Conservation (phyloP, 1,284 basidiomycete genomes). For the Stygiomarasmius scandens region DNA sequence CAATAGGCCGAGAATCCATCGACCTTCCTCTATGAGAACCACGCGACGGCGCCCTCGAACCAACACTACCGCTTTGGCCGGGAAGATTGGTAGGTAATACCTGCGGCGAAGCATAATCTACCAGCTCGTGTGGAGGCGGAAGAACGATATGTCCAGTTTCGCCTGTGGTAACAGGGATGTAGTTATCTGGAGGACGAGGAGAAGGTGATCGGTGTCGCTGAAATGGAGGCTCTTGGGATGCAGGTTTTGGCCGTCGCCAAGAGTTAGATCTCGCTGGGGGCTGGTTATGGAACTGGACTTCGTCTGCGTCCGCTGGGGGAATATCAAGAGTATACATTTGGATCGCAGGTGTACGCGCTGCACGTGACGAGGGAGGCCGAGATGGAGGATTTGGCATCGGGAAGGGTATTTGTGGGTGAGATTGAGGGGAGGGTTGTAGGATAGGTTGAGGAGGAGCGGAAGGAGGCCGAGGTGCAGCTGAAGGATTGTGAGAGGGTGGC, state of each 20-base stretch:
- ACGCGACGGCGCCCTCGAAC: neutral
- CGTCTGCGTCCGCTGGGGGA: slow-evolving; percentile 14
- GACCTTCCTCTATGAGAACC: neutral
- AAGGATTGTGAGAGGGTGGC: neutral
- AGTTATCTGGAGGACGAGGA: slow-evolving; percentile 25
- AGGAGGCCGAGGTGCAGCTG: neutral
- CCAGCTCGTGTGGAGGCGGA: slow-evolving; percentile 21
- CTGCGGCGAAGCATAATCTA: slow-evolving; percentile 5
- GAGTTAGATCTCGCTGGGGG: slow-evolving; percentile 6
- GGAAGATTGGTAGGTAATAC: neutral
- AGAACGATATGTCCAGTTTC: slow-evolving; percentile 22
- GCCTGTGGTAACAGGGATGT: slow-evolving; percentile 19
- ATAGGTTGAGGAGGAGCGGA: neutral
- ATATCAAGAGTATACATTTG: slow-evolving; percentile 13
- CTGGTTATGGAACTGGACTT: slow-evolving; percentile 9
- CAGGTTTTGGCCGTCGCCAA: neutral
- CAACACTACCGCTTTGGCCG: neutral
- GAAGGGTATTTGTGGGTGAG: neutral
- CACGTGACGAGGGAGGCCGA: neutral
- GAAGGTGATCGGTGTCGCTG: slow-evolving; percentile 5
- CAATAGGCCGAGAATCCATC: neutral
- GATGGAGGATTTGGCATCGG: neutral
- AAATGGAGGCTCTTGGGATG: neutral
- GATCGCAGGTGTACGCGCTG: slow-evolving; percentile 12
- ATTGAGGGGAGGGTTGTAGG: neutral